Percentiles rank a stretch among this genome's conserved stretches.
These are phyloP conservation scores for Zymoseptoria tritici DNA, from an alignment of 2,329 filamentous ascomycete genomes.

Conservation along the genomic window DNA sequence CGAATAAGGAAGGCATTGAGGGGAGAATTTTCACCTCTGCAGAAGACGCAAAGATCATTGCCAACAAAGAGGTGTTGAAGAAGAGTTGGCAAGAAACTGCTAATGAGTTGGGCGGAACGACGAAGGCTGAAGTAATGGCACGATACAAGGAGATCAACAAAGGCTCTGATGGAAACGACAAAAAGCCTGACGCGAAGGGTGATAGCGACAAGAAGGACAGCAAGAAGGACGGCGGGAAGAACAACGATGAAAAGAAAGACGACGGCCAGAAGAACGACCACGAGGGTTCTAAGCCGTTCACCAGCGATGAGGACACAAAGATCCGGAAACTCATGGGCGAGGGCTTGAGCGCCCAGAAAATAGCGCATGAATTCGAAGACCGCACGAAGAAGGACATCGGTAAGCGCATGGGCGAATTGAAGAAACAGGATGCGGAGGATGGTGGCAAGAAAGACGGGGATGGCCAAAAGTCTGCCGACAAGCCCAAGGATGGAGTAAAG, in stretches of 20 bases:
- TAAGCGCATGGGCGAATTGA: not conserved
- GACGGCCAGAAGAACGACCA: constrained; percentile 17
- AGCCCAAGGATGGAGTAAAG: constrained; percentile 12
- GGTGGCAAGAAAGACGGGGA: not conserved
- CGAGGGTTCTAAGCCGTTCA: not conserved
- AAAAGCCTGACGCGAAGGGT: constrained; percentile 7
- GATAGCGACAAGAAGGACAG: constrained; percentile 5
- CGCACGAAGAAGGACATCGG: not conserved
- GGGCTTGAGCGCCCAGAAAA: not conserved
- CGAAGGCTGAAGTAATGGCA: not conserved
- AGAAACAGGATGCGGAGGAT: constrained; percentile 2
- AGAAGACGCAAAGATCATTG: constrained; percentile 34
- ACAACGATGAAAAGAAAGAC: constrained; percentile 7
- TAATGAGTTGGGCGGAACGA: constrained; percentile 6
- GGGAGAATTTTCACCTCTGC: constrained; percentile 25
- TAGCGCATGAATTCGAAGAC: not conserved
- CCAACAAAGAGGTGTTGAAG: constrained; percentile 2
- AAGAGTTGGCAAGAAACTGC: constrained; percentile 11
- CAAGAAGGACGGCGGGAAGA: not conserved
- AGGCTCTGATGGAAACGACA: not conserved
- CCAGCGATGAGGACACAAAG: not conserved
- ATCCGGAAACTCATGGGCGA: not conserved
- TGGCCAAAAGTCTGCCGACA: constrained; percentile 14
- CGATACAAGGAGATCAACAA: constrained; percentile 8
- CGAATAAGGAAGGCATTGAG: constrained; percentile 1